These are phyloP conservation scores for Cronartium ribicola DNA, from an alignment of 1,284 basidiomycete species.

Conservation along the genomic window DNA sequence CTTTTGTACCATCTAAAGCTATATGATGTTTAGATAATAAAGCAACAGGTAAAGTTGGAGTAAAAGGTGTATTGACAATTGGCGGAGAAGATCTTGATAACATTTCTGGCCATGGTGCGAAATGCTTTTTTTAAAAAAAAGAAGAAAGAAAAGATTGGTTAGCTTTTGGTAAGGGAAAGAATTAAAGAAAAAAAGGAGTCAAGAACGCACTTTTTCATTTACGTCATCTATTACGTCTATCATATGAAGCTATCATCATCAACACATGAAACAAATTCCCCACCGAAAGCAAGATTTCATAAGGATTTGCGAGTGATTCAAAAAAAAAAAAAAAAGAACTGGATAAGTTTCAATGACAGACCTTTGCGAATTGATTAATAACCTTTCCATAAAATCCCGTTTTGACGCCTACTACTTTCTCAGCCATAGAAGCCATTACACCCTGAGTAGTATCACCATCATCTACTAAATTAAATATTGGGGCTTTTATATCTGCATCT, in stretches of 20 bases:
- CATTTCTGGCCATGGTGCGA: slow-evolving; percentile 79
- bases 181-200: background rate
- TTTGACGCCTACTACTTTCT: slow-evolving; percentile 72
- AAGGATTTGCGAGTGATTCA: slow-evolving; percentile 1
- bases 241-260: slow-evolving; percentile 20
- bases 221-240: slow-evolving; percentile 42
- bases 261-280: background rate
- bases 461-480: slow-evolving; percentile 57
- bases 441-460: slow-evolving; percentile 71
- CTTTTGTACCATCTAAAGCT: slow-evolving; percentile 64
- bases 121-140: slow-evolving; percentile 55
- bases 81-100: slow-evolving; percentile 68
- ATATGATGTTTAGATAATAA: slow-evolving; percentile 52
- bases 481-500: slow-evolving; percentile 40
- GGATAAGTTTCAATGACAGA: slow-evolving; percentile 46
- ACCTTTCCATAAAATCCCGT: slow-evolving; percentile 41
- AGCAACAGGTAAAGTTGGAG: slow-evolving; percentile 70
- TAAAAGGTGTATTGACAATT: slow-evolving; percentile 68
- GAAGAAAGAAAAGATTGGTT: background rate
- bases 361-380: slow-evolving; percentile 63
- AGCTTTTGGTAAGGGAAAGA: background rate
- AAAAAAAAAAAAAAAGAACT: slow-evolving; percentile 46
- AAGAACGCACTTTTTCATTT: slow-evolving; percentile 31
- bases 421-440: slow-evolving; percentile 67
- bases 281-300: background rate